These are phyloP conservation scores for Tetradesmus lagerheimii DNA, from an alignment of 139 green algal species.

Conservation along the genomic window DNA sequence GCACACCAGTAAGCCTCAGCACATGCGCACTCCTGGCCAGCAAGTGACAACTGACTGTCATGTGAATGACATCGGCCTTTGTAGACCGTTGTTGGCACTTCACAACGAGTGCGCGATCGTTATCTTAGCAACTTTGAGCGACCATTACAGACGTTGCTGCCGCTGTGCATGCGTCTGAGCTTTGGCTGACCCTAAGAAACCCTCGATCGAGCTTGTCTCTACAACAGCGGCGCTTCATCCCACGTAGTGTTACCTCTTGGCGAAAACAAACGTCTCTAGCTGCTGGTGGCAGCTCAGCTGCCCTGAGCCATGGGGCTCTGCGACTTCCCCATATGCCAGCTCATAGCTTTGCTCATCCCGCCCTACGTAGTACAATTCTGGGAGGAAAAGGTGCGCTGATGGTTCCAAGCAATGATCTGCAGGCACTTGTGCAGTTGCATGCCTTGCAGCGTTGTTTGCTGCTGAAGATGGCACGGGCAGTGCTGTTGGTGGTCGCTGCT, in stretches of 20 bases:
- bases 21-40: neutral
- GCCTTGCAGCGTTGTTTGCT: neutral
- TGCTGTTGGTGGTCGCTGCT: neutral
- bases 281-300: neutral
- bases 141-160: neutral
- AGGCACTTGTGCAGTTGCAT: neutral
- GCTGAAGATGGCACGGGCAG: neutral
- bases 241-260: neutral
- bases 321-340: conserved; percentile 30
- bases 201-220: neutral
- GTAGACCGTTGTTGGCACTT: no score
- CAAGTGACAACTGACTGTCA: neutral
- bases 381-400: conserved; percentile 50
- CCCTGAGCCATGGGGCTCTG: conserved; percentile 20
- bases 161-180: neutral
- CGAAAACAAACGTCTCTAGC: neutral
- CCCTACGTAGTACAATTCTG: conserved; percentile 57
- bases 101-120: no score
- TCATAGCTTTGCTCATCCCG: conserved; percentile 45
- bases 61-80: neutral
- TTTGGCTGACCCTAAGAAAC: neutral
- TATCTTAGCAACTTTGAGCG: no score
- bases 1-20: neutral
- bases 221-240: neutral
- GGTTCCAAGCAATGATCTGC: no score